Conservation (phyloP, 805 yeast species). For the Candida corydali region DNA sequence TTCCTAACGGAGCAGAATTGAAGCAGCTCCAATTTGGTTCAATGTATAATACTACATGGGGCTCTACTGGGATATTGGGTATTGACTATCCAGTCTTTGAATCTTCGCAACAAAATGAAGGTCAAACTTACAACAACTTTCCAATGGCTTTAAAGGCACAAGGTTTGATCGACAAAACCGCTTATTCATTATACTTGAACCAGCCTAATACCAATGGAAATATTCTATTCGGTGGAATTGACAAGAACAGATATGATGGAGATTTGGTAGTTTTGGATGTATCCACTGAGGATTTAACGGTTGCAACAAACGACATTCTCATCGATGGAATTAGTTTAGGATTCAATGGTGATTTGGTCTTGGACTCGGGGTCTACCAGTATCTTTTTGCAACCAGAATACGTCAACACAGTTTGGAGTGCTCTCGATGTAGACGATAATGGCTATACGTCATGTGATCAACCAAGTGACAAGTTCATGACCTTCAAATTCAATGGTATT, state of each 20-base stretch:
- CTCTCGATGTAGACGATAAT: background rate
- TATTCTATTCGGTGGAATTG: constrained; percentile 26
- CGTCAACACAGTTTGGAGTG: constrained; percentile 1
- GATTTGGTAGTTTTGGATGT: constrained; percentile 10
- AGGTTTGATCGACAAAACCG: constrained; percentile 25
- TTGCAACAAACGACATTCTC: background rate
- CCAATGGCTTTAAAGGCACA: constrained; percentile 25
- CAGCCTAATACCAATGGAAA: constrained; percentile 14
- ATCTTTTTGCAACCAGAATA: constrained; percentile 37
- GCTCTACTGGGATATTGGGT: constrained; percentile 16
- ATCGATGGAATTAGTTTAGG: background rate
- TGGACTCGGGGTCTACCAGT: constrained; percentile 60
- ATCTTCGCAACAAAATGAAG: constrained; percentile 1
- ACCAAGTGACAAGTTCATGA: constrained; percentile 23
- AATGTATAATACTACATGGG: constrained; percentile 9
- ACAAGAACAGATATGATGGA: constrained; percentile 22
- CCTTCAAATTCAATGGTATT: constrained; percentile 36
- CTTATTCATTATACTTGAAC: constrained; percentile 30
- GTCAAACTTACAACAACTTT: constrained; percentile 20
- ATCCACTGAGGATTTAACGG: background rate
- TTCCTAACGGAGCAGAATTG: constrained; percentile 9
- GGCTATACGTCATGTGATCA: constrained; percentile 31
- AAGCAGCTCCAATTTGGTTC: constrained; percentile 16
- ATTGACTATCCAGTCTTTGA: constrained; percentile 13
- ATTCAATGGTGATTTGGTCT: constrained; percentile 23